phyloP scores from a whole-genome alignment of 148 eudicot genomes.

The Heliamphora exappendiculata region DNA sequence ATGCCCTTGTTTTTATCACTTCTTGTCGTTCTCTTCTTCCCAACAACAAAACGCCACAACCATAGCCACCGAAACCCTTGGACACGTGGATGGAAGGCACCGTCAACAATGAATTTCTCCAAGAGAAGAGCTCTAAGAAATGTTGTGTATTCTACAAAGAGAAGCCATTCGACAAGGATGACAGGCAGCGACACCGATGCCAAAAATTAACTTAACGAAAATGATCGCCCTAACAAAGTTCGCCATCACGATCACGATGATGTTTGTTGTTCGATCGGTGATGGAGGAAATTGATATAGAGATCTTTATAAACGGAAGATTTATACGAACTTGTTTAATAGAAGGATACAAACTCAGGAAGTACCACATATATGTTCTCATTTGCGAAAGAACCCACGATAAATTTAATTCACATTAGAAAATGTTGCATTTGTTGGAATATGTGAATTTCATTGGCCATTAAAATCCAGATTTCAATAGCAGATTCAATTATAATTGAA shows the following conservation, averaged over 20 bases:
- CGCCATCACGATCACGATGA: constrained; percentile 2
- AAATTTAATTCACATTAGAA: too few species aligned
- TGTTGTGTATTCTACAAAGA: constrained; percentile 86
- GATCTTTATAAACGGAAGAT: not conserved
- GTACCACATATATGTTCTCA: too few species aligned
- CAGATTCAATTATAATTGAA: too few species aligned
- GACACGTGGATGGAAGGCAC: constrained; percentile 83
- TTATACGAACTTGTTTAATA: not conserved
- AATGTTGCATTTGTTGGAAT: too few species aligned
- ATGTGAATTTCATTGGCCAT: too few species aligned
- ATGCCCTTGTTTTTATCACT: too few species aligned
- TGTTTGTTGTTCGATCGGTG: constrained; percentile 27
- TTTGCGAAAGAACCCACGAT: too few species aligned
- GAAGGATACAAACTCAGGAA: not conserved
- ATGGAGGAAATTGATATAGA: constrained; percentile 9
- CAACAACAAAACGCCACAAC: too few species aligned
- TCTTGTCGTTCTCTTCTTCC: too few species aligned
- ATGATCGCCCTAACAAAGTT: not conserved
- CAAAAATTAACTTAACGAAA: not conserved
- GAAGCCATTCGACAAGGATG: constrained; percentile 81
- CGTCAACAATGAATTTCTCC: constrained; percentile 72
- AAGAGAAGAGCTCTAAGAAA: constrained; percentile 82
- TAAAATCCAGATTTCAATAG: too few species aligned
- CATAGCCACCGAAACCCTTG: too few species aligned
- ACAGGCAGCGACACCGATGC: constrained; percentile 14